These are phyloP conservation scores for Boechera retrofracta DNA, from an alignment of 345 rosid genomes.

Conservation along the genomic window DNA sequence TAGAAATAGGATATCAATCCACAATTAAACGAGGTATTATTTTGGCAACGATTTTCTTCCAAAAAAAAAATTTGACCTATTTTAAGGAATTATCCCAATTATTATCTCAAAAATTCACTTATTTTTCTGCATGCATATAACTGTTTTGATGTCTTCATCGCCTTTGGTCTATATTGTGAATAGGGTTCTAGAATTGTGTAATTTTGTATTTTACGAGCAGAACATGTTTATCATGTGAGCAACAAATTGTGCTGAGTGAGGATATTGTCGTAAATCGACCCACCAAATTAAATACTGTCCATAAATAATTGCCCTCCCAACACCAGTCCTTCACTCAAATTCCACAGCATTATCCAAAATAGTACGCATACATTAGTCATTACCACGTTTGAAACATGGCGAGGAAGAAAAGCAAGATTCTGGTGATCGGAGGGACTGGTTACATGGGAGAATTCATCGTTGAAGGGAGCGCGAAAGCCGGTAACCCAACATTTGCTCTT, in stretches of 20 bases:
- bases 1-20: no score
- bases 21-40: no score
- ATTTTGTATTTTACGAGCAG: no score
- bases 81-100: no score
- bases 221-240: no score
- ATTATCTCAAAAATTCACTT: no score
- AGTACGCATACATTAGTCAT: neutral
- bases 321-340: neutral
- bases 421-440: conserved; percentile 50
- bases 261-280: neutral
- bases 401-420: conserved; percentile 36
- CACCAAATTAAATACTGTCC: neutral
- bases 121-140: no score
- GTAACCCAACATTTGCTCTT: conserved; percentile 45
- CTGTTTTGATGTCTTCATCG: no score
- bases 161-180: no score
- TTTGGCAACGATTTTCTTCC: no score
- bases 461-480: conserved; percentile 37
- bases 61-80: no score
- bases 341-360: neutral
- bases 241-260: neutral
- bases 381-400: neutral
- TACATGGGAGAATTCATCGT: conserved; percentile 43
- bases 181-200: no score
- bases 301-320: neutral